Evolutionary conservation across 129 eudicot species (phyloP).

Genomic region (Flaveria trinervia): DNA sequence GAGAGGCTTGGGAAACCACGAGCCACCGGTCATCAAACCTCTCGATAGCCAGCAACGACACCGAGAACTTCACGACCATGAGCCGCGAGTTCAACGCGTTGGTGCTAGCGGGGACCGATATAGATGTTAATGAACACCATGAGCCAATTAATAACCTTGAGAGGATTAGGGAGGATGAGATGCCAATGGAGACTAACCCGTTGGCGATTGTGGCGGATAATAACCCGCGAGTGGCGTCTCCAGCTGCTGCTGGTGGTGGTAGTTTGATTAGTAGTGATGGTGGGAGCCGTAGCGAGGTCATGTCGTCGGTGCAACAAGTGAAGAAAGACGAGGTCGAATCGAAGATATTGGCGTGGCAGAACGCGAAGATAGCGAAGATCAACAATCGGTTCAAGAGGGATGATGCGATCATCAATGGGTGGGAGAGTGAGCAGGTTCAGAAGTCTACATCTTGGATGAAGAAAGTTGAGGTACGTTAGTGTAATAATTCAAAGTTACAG

Average conservation of each 20-base stretch:
- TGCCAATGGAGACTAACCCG: constrained; percentile 61
- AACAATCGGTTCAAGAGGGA: constrained; percentile 87
- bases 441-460: constrained; percentile 87
- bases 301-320: constrained; percentile 57
- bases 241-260: constrained; percentile 24
- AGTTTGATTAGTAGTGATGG: constrained; percentile 27
- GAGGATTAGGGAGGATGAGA: constrained; percentile 67
- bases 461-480: constrained; percentile 75
- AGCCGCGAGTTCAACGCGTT: constrained; percentile 87
- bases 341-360: constrained; percentile 90
- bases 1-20: constrained; percentile 62
- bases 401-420: constrained; percentile 74
- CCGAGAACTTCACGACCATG: constrained; percentile 76
- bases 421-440: constrained; percentile 84
- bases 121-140: constrained; percentile 40
- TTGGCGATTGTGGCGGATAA: constrained; percentile 81
- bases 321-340: constrained; percentile 94
- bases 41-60: constrained; percentile 48
- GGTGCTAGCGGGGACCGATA: constrained; percentile 72
- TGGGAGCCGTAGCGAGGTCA: constrained; percentile 29
- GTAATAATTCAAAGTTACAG: constrained; percentile 5
- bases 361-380: constrained; percentile 79
- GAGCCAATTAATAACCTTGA: constrained; percentile 45
- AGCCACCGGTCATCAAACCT: constrained; percentile 58
- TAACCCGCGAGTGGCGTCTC: constrained; percentile 48